phyloP scores from a whole-genome alignment of 169 alveolate genomes.

The Toxoplasma gondii region DNA sequence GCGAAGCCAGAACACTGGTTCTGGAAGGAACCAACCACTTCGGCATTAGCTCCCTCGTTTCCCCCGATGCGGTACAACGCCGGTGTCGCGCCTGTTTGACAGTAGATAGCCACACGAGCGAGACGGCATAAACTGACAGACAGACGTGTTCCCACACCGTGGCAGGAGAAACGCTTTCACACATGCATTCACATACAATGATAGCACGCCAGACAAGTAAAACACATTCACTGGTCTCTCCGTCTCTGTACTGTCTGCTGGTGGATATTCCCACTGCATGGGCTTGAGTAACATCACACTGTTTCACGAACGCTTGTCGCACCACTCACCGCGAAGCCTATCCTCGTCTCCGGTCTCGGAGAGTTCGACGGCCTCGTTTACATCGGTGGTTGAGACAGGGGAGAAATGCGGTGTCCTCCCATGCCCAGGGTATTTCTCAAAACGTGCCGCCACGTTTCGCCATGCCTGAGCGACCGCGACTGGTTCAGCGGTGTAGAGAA shows the following conservation, averaged over 20 bases:
- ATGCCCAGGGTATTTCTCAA: background rate
- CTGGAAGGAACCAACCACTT: background rate
- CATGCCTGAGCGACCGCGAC: background rate
- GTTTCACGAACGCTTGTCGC: background rate
- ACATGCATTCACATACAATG: background rate
- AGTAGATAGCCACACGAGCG: background rate
- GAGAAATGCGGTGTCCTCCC: background rate
- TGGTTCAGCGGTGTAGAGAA: conserved; percentile 25
- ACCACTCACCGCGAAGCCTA: background rate
- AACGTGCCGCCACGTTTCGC: background rate
- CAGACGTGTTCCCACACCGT: background rate
- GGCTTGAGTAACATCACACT: background rate
- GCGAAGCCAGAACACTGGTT: background rate
- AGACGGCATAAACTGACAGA: background rate
- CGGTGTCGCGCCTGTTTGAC: background rate
- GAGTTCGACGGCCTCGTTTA: background rate
- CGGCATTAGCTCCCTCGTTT: background rate
- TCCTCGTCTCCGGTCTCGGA: background rate
- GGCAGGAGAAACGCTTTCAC: background rate
- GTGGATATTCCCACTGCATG: no score
- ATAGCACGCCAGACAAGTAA: background rate
- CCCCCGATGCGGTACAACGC: background rate
- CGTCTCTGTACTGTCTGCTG: background rate
- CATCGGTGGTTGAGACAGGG: background rate
- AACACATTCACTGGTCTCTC: background rate